Base-by-base conservation (phyloP, 2,329 filamentous ascomycete species). In the Pestalotiopsis sp. region DNA sequence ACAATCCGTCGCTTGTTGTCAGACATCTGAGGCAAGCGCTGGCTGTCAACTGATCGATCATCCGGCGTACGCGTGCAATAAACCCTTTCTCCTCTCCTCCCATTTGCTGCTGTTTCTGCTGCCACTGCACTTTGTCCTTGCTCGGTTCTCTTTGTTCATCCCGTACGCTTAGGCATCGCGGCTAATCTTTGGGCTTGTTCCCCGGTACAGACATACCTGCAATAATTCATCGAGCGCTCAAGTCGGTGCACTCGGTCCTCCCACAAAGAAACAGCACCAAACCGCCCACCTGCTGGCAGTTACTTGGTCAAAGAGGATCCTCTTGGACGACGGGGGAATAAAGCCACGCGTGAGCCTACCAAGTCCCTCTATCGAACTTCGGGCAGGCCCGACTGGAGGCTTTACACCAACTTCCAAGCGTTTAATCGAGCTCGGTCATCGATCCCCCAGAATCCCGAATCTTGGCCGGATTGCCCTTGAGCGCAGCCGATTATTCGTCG, bases 11-110 rank as follows among this genome's bases (percentile, higher is more conserved):
- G 17, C 22, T 55, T 30, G 55, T 55, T 44, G 52, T 35, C 35
- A 61, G 55, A 66, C 64, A 59, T 59, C 64, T 66, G 64, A 66
- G 26, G 64, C 64, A 66, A 66, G 64, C 64, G 64, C 64, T n/a
- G 38, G 39, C n/a, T 59, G 39, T 30, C 64, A 66, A 38, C 39
- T 63, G 60, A 63, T 59, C 64, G 40, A 13, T 38, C 22, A 22
- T 17, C 48, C 63, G 63, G 14, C 14, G 44, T 9, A n/a, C 44
- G 44, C 22, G 26, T 48, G 24, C 63, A 65, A 22, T 24, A 56
- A 4, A 22, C 26, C 63, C 44, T n/a, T 14, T n/a, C 35, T 30
- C n/a, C 40, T 30, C 14, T 26, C 39, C 63, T 65, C 13, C 48
- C 63, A 65, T 38, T 17, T 44, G n/a, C 60, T 48, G n/a, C 60